phyloP scores from a whole-genome alignment of 2,329 filamentous ascomycete species.

The Botrytis aclada region DNA sequence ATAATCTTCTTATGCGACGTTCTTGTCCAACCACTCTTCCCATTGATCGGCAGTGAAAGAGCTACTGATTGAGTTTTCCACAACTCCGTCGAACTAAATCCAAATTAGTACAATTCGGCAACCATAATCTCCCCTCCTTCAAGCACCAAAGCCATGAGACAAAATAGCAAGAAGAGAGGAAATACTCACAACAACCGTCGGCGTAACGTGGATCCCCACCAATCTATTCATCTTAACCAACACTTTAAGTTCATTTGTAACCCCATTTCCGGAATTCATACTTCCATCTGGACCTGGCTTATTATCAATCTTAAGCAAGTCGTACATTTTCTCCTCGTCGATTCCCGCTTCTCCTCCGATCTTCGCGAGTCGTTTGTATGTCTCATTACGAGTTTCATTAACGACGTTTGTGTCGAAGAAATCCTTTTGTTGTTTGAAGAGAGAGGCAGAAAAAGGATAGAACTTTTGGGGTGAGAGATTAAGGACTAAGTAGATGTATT shows the following conservation, averaged over 20 bases:
- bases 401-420: conserved; percentile 87
- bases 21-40: conserved; percentile 51
- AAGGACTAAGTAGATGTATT: background rate
- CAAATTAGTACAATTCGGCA: background rate
- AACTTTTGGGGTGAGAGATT: conserved; percentile 58
- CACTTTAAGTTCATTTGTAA: conserved; percentile 82
- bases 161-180: too few relatives aligned
- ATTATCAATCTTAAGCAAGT: conserved; percentile 65
- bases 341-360: conserved; percentile 67
- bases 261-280: conserved; percentile 75
- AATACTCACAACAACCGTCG: conserved; percentile 63
- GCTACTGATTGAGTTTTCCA: conserved; percentile 74
- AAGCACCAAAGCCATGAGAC: background rate
- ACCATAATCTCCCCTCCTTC: background rate
- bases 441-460: conserved; percentile 66
- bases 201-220: conserved; percentile 83
- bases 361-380: conserved; percentile 74
- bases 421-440: conserved; percentile 63
- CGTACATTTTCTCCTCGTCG: conserved; percentile 66
- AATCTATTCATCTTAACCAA: conserved; percentile 77
- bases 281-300: conserved; percentile 63
- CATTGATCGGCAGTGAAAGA: conserved; percentile 78
- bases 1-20: background rate
- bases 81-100: conserved; percentile 68
- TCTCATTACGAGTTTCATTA: conserved; percentile 78